These are phyloP conservation scores for Ramalina peruviana DNA, from an alignment of 495 filamentous ascomycete species.

Conservation along the genomic window DNA sequence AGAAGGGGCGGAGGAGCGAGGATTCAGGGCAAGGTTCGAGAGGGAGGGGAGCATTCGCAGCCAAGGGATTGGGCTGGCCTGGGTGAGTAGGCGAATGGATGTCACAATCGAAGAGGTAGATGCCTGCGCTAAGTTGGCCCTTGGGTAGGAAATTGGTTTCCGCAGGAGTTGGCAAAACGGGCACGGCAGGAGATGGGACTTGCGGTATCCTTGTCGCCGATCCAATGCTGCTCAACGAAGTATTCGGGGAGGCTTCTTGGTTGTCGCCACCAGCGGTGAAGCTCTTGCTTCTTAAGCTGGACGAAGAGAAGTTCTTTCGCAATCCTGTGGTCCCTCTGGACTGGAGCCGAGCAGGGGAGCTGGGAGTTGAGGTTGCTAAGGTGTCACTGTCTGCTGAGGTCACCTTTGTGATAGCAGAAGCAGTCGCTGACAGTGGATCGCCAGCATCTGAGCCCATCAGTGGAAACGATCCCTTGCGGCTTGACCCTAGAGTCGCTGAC, in stretches of 20 bases:
- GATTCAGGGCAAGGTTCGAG: constrained; percentile 89
- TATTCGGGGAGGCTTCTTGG: constrained; percentile 54
- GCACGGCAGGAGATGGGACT: constrained; percentile 34
- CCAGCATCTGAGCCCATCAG: constrained; percentile 9
- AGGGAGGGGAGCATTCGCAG: constrained; percentile 48
- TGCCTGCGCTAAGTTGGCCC: constrained; percentile 46
- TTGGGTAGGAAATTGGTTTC: constrained; percentile 39
- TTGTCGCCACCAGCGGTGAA: constrained; percentile 59
- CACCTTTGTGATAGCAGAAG: constrained; percentile 23
- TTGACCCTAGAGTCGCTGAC: neutral
- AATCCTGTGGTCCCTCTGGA: constrained; percentile 42
- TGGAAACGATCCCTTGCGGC: constrained; percentile 18
- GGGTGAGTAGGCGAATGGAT: constrained; percentile 62
- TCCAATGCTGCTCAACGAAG: constrained; percentile 57
- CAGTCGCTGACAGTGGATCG: constrained; percentile 9
- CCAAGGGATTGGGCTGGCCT: constrained; percentile 47
- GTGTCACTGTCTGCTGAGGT: constrained; percentile 30
- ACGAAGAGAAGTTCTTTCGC: constrained; percentile 67
- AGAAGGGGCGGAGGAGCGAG: constrained; percentile 77
- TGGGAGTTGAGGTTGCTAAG: constrained; percentile 22
- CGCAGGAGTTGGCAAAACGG: constrained; percentile 57
- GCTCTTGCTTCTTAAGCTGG: constrained; percentile 58
- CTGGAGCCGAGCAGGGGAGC: constrained; percentile 34
- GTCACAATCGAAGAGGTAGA: constrained; percentile 74
- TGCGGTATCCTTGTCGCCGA: constrained; percentile 37